These are phyloP conservation scores for Termitomyces sp. DNA, from an alignment of 768 basidiomycete species.

Conservation along the genomic window DNA sequence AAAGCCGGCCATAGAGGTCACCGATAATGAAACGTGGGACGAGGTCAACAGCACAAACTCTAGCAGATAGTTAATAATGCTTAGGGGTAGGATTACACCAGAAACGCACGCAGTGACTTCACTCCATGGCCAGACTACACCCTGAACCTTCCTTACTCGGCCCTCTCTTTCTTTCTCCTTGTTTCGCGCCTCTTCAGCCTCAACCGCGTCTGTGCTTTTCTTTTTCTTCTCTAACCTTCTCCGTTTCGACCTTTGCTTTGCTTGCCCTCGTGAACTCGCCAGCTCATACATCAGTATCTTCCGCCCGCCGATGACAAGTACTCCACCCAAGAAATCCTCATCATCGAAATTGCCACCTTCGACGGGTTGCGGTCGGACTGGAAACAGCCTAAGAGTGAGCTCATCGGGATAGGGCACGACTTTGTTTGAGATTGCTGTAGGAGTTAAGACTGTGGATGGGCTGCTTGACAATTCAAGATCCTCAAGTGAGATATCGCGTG, in stretches of 20 bases:
- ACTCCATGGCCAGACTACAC: conserved; percentile 74
- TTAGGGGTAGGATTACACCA: conserved; percentile 1
- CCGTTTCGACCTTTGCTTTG: conserved; percentile 53
- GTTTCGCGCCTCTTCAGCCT: conserved; percentile 42
- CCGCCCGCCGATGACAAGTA: conserved; percentile 67
- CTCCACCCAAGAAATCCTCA: conserved; percentile 51
- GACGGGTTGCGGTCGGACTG: conserved; percentile 31
- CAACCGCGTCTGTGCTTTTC: conserved; percentile 38
- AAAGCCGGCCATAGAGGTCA: conserved; percentile 69
- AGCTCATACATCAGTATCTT: conserved; percentile 63
- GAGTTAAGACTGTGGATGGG: conserved; percentile 46
- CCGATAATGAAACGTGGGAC: conserved; percentile 55
- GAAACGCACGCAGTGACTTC: conserved; percentile 58
- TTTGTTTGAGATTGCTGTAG: conserved; percentile 50
- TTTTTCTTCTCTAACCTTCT: conserved; percentile 51
- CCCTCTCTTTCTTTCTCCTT: conserved; percentile 57
- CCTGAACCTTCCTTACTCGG: conserved; percentile 51
- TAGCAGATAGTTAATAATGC: neutral
- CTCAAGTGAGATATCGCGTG: conserved; percentile 49
- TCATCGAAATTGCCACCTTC: conserved; percentile 29
- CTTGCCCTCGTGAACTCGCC: conserved; percentile 40
- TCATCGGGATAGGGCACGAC: conserved; percentile 41
- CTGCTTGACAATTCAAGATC: conserved; percentile 49
- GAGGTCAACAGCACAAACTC: conserved; percentile 50
- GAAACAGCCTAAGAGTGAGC: conserved; percentile 35